Percentiles rank a stretch among this genome's conserved stretches.
These are phyloP conservation scores for Aspergillus sclerotiicarbonarius DNA, from an alignment of 495 filamentous ascomycete genomes.

Conservation along the genomic window DNA sequence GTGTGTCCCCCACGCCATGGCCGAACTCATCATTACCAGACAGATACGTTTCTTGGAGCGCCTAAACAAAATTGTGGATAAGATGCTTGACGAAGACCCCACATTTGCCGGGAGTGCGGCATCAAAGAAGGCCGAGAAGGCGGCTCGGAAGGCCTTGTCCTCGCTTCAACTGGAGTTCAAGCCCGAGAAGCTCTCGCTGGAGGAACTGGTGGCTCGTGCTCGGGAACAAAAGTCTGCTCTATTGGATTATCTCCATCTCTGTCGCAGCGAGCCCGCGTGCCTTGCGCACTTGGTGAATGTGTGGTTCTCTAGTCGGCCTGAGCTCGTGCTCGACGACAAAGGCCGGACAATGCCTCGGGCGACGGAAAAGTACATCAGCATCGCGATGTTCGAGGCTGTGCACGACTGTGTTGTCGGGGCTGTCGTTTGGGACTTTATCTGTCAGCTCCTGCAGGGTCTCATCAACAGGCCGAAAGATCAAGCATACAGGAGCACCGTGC, in stretches of 20 bases:
- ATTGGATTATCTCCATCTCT: conserved; percentile 23
- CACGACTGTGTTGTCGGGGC: conserved; percentile 26
- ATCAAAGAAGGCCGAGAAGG: conserved; percentile 17
- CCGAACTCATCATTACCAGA: neutral
- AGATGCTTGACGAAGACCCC: neutral
- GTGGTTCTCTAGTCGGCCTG: conserved; percentile 32
- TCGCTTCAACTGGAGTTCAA: neutral
- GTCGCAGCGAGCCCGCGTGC: conserved; percentile 29
- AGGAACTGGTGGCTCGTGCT: conserved; percentile 16
- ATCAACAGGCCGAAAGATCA: conserved; percentile 16
- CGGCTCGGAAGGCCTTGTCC: neutral
- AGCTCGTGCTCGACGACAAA: conserved; percentile 34
- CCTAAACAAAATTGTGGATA: neutral
- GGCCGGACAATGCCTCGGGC: conserved; percentile 24
- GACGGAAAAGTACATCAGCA: conserved; percentile 28
- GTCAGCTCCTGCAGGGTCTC: conserved; percentile 28
- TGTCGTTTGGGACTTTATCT: conserved; percentile 37
- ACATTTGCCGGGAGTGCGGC: conserved; percentile 3
- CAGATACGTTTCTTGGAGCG: neutral
- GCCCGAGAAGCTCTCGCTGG: neutral
- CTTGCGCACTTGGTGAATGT: conserved; percentile 28
- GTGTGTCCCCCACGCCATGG: neutral
- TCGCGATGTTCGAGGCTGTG: conserved; percentile 31
- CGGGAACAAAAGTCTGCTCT: conserved; percentile 16
- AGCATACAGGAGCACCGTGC: conserved; percentile 20